Evolutionary conservation across 495 filamentous ascomycete genomes (phyloP).

Genomic region (Niebla homalea): DNA sequence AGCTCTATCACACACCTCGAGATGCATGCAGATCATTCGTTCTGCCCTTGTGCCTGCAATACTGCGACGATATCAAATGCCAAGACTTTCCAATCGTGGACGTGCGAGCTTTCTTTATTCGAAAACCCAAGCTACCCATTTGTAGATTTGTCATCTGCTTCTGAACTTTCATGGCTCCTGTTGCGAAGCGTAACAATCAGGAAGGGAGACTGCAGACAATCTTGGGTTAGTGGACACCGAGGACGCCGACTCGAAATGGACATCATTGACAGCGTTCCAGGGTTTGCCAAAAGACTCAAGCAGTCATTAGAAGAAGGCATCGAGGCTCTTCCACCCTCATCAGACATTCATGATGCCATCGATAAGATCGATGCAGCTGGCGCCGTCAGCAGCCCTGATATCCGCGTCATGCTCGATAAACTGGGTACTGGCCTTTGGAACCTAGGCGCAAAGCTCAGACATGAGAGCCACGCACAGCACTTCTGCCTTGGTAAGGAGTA

Average conservation of each 20-base stretch:
- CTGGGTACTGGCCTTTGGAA: conserved; percentile 55
- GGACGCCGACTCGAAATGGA: not conserved
- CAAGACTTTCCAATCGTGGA: too few species aligned
- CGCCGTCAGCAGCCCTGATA: conserved; percentile 1
- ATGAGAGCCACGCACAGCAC: conserved; percentile 10
- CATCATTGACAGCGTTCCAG: conserved; percentile 7
- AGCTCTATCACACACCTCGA: not conserved
- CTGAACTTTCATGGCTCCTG: conserved; percentile 1
- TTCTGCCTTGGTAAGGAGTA: conserved; percentile 15
- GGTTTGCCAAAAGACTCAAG: conserved; percentile 21
- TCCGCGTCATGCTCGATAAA: conserved; percentile 33
- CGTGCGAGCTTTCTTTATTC: too few species aligned
- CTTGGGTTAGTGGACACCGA: conserved; percentile 1
- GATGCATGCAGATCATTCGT: not conserved
- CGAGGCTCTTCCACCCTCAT: not conserved
- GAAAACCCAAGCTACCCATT: not conserved
- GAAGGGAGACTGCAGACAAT: conserved; percentile 2
- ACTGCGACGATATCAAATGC: conserved; percentile 7
- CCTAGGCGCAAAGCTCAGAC: conserved; percentile 38
- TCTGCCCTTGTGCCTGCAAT: not conserved
- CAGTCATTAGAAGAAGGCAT: conserved; percentile 10
- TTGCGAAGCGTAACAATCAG: not conserved
- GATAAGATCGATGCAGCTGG: conserved; percentile 2
- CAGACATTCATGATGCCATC: conserved; percentile 6
- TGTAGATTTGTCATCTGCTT: not conserved